Percentiles rank a stretch among this genome's conserved stretches.
Conservation (phyloP, 441 rosid species). For the Aquilaria agallochum region DNA sequence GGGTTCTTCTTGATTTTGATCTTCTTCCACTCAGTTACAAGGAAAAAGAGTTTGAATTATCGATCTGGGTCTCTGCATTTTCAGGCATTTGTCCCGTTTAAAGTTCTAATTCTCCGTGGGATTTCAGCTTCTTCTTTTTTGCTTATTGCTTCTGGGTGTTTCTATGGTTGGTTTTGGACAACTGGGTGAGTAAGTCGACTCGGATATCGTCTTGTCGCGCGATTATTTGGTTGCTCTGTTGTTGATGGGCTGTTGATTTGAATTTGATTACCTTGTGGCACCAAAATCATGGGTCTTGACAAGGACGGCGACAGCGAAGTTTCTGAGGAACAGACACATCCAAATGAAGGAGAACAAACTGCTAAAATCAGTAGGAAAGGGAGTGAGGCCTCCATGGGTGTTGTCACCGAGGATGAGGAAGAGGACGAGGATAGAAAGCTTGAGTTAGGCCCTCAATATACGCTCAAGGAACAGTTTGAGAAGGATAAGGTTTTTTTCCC, state of each 20-base stretch:
- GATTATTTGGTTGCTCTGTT: not conserved
- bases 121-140: constrained; percentile 13
- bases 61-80: not conserved
- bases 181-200: constrained; percentile 3
- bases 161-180: not conserved
- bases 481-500: constrained; percentile 36
- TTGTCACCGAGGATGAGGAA: constrained; percentile 39
- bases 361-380: constrained; percentile 22
- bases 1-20: constrained; percentile 27
- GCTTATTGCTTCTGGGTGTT: constrained; percentile 14
- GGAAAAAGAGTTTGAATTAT: too few species aligned
- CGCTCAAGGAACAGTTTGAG: constrained; percentile 52
- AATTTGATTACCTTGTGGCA: constrained; percentile 34
- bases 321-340: constrained; percentile 20
- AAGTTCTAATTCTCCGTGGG: not conserved
- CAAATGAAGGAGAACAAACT: constrained; percentile 18
- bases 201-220: not conserved
- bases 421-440: constrained; percentile 37
- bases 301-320: constrained; percentile 27
- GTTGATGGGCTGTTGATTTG: constrained; percentile 45
- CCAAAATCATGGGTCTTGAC: constrained; percentile 45
- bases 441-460: constrained; percentile 42
- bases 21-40: too few species aligned
- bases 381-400: constrained; percentile 34
- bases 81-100: constrained; percentile 16